Evolutionary conservation across 2,329 filamentous ascomycete genomes (phyloP), one percentile per base, ranked within the genome.

Genomic region (Fusarium sp.): DNA sequence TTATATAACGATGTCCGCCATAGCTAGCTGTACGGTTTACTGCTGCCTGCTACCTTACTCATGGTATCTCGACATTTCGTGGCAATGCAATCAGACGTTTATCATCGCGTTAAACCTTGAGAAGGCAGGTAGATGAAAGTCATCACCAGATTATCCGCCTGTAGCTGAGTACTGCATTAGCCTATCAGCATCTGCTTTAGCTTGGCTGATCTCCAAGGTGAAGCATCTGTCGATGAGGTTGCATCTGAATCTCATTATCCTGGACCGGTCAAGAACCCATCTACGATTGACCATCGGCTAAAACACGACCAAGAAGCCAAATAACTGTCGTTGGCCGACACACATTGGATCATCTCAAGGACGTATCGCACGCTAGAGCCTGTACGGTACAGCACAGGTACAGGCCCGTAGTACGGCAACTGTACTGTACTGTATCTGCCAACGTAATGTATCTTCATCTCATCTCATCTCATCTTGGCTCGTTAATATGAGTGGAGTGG

Each of bases 61-160:
- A 37, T 18, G 18, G 23, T 19, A n/a, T 46, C n/a, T 46, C 10
- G 7, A 28, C 21, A 43, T 60, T 19, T 41, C 26, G 42, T 60
- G 54, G 50, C 16, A 31, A 31, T 34, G n/a, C 34, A 37, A 65
- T 60, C 60, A 65, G 53, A 55, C 70, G 67, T 55, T 65, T 56
- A 42, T 31, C 41, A 50, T 49, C 34, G 31, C 52, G 13, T 62
- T 18, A 28, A 51, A 58, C 64, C 39, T 34, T 43, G 53, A 61
- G 43, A 49, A 57, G 62, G 62, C 67, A 63, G 65, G 62, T 56
- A 58, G 54, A 53, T 61, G 54, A 61, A 66, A 72, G 66, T 39
- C 57, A 66, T 73, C 60, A 58, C 72, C 62, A 71, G 59, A 64
- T 68, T 43, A n/a, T 39, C 39, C 44, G 62, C 65, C 31, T 23